Percentiles rank a stretch among this genome's conserved stretches.
Evolutionary conservation across 2,329 filamentous ascomycete species (phyloP).

Genomic region (Fusarium fracticaudum): DNA sequence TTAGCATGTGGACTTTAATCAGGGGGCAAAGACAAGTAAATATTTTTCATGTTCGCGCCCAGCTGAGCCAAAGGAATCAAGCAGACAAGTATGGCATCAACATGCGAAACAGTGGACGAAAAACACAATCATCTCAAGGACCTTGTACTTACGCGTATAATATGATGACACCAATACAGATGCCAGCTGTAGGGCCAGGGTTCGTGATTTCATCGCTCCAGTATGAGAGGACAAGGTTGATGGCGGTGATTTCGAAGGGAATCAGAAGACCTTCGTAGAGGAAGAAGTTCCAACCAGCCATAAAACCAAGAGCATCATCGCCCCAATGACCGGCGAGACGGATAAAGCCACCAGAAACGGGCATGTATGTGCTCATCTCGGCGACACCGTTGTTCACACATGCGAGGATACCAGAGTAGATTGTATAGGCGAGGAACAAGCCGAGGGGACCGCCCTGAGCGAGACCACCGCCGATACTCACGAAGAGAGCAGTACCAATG

Average conservation of each 20-base stretch:
- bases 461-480: constrained; percentile 67
- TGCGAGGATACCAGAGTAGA: constrained; percentile 65
- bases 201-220: constrained; percentile 59
- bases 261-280: constrained; percentile 56
- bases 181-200: constrained; percentile 72
- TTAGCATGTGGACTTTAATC: constrained; percentile 41
- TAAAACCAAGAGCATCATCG: constrained; percentile 71
- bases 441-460: constrained; percentile 56
- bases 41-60: constrained; percentile 3
- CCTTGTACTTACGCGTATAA: constrained; percentile 62
- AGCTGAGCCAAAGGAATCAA: neutral
- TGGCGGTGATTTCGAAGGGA: constrained; percentile 55
- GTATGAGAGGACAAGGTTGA: constrained; percentile 55
- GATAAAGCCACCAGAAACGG: constrained; percentile 71
- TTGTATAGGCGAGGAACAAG: constrained; percentile 66
- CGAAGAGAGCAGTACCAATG: constrained; percentile 68
- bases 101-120: constrained; percentile 6
- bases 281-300: constrained; percentile 57
- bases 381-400: constrained; percentile 73
- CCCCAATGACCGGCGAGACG: constrained; percentile 72
- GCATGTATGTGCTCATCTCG: constrained; percentile 72
- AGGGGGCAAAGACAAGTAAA: neutral
- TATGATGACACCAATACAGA: constrained; percentile 65
- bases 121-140: neutral
- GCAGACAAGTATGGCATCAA: neutral